These are phyloP conservation scores for Silene latifolia DNA, from an alignment of 148 eudicot species.

Conservation along the genomic window DNA sequence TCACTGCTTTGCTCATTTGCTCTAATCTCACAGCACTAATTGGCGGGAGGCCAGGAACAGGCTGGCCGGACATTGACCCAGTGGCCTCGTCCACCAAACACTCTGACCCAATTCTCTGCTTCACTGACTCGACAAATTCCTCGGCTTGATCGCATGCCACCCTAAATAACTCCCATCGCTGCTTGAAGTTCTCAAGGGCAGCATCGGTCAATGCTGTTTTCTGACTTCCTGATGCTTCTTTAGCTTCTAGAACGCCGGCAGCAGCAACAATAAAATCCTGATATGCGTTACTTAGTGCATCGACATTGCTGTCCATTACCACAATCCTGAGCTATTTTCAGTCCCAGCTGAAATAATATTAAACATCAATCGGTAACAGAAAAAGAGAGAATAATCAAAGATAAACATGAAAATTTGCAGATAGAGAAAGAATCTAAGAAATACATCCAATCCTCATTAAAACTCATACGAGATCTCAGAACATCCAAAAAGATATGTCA, in stretches of 20 bases:
- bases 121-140: slow-evolving; percentile 88
- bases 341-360: too few species aligned
- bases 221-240: slow-evolving; percentile 55
- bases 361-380: too few species aligned
- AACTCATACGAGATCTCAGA: too few species aligned
- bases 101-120: slow-evolving; percentile 91
- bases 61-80: slow-evolving; percentile 64
- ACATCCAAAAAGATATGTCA: too few species aligned
- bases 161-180: slow-evolving; percentile 70
- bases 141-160: slow-evolving; percentile 94
- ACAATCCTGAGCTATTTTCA: background rate
- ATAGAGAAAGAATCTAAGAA: too few species aligned
- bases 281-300: slow-evolving; percentile 42
- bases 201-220: slow-evolving; percentile 61
- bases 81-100: slow-evolving; percentile 96
- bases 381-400: too few species aligned
- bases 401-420: too few species aligned
- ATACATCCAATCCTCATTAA: too few species aligned
- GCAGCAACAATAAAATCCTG: slow-evolving; percentile 58
- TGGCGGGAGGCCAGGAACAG: slow-evolving; percentile 60
- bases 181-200: slow-evolving; percentile 80
- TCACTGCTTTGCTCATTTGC: slow-evolving; percentile 96
- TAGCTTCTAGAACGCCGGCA: slow-evolving; percentile 62
- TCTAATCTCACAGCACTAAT: slow-evolving; percentile 92
- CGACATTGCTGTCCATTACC: slow-evolving; percentile 46